Evolutionary conservation across 2,329 filamentous ascomycete species (phyloP).

Genomic region (Monilinia aucupariae): DNA sequence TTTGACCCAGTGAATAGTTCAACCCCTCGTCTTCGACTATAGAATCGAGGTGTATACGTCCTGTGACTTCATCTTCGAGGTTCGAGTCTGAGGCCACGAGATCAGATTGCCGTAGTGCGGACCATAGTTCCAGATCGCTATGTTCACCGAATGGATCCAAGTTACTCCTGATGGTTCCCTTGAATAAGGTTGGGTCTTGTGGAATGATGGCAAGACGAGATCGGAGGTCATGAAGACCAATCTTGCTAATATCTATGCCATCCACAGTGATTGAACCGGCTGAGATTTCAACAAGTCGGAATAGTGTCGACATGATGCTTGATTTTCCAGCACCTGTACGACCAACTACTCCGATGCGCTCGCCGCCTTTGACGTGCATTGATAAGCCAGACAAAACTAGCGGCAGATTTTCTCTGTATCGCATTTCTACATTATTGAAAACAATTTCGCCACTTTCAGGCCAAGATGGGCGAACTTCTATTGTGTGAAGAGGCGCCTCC

Average conservation of each 20-base stretch:
- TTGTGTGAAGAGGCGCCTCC: slow-evolving; percentile 76
- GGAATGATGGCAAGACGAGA: slow-evolving; percentile 77
- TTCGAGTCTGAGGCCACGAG: slow-evolving; percentile 50
- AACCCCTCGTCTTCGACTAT: slow-evolving; percentile 88
- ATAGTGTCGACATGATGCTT: slow-evolving; percentile 76
- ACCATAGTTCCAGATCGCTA: slow-evolving; percentile 72
- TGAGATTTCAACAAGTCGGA: slow-evolving; percentile 66
- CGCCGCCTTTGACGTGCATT: slow-evolving; percentile 69
- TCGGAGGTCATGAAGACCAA: slow-evolving; percentile 70
- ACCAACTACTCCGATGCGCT: slow-evolving; percentile 76
- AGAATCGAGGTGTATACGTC: slow-evolving; percentile 74
- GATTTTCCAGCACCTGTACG: slow-evolving; percentile 79
- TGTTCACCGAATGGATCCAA: slow-evolving; percentile 78
- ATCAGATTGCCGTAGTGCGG: slow-evolving; percentile 69
- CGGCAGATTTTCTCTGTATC: slow-evolving; percentile 66
- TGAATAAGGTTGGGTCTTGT: slow-evolving; percentile 78
- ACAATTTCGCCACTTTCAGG: slow-evolving; percentile 78
- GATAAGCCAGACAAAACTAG: slow-evolving; percentile 65
- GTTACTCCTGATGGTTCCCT: slow-evolving; percentile 72
- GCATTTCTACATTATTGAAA: slow-evolving; percentile 72
- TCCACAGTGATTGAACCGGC: slow-evolving; percentile 60
- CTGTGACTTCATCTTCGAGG: slow-evolving; percentile 37
- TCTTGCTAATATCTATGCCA: slow-evolving; percentile 62
- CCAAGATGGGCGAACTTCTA: slow-evolving; percentile 70
- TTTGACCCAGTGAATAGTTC: slow-evolving; percentile 92